Evolutionary conservation across 2,329 filamentous ascomycete genomes (phyloP), one percentile per base, ranked within the genome.

Genomic region (Claviceps digitariae): DNA sequence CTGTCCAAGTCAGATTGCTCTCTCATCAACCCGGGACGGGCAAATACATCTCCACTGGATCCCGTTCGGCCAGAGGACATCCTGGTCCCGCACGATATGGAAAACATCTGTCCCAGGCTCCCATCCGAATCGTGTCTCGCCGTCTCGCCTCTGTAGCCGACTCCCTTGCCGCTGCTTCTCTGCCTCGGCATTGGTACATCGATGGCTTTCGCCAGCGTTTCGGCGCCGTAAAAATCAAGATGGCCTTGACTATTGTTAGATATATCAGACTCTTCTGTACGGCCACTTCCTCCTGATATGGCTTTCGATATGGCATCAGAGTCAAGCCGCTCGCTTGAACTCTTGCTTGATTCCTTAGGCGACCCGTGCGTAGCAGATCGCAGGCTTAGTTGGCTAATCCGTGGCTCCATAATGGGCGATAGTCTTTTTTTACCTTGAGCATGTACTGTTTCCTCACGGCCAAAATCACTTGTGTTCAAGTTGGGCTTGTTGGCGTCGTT

Each of bases 181-280:
- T 67, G 71, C 52, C 65, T 69, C 6, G 72, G 62, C 9, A 63
- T 59, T 9, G 74, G 76, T 50, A 81, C 74, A 55, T 82, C 76
- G 48, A 81, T 76, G 7, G 75, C 76, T 46, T 69, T 69, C 49
- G 68, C 67, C 53, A 76, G 64, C 29, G 71, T 74, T n/a, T 80
- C 79, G 29, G 79, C 68, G 59, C 80, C 81, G 61, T 83, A 83
- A 60, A 84, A 84, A 63, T 84, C 81, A n/a, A n/a, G n/a, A 59
- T 84, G 83, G 0, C 81, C 81, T 57, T 83, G 80, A 1, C 75
- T 78, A 1, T 75, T 78, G 60, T 70, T 76, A 13, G 75, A 77
- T 23, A 75, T 70, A 7, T 75, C 72, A 6, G 73, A 72, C 41
- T 60, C 58, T 45, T 70, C 72, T 59, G 74, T 79, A 43, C 73